Base-by-base conservation (phyloP, 345 rosid genomes). In the Populus deltoides region DNA sequence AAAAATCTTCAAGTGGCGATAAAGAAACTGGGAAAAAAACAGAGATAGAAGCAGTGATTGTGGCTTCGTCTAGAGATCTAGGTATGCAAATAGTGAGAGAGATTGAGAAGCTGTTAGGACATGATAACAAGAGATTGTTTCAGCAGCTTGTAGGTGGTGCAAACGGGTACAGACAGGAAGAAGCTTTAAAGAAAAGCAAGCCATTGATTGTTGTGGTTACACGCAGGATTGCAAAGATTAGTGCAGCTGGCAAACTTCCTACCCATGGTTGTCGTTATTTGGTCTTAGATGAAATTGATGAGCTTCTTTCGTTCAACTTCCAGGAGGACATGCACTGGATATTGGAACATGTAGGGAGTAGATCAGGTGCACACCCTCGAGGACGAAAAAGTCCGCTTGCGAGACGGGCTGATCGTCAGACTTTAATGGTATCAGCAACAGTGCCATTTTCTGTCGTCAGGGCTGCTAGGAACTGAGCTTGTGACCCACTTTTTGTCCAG, bases 61-160 rank as follows among this genome's bases (percentile, higher is more conserved):
- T 96, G 80, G 99, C 99, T 82, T 98, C 99, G 1, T 96, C 99
- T 55, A 88, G 98, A 85, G 97, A 92, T 83, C 85, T 96, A 45
- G 98, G 91, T 53, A 93, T 96, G 98, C 99, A 93, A 80, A 93
- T 93, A 35, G 93, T 96, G 78, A 90, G 99, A 85, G 98, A 96
- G 88, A 70, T 92, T 9, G 98, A 92, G 87, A 92, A 91, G 82
- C 84, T 96, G 74, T 85, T 96, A 22, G 99, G 97, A 73, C 93
- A 97, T 62, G 75, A 77, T 6, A 89, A 92, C 79, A 93, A 87
- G 90, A 93, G 81, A 86, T 86, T 73, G 63, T 97, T 96, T 86
- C 97, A 92, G 84, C 99, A 96, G 79, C 92, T 93, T 81, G 98
- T 96, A 13, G 33, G 33, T 31, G 33, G 33, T 31, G 33, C 33